A percentile compares a stretch with the other conserved stretches of the same genome.
phyloP scores from a whole-genome alignment of 768 basidiomycete species.

The Lactifluus volemus region DNA sequence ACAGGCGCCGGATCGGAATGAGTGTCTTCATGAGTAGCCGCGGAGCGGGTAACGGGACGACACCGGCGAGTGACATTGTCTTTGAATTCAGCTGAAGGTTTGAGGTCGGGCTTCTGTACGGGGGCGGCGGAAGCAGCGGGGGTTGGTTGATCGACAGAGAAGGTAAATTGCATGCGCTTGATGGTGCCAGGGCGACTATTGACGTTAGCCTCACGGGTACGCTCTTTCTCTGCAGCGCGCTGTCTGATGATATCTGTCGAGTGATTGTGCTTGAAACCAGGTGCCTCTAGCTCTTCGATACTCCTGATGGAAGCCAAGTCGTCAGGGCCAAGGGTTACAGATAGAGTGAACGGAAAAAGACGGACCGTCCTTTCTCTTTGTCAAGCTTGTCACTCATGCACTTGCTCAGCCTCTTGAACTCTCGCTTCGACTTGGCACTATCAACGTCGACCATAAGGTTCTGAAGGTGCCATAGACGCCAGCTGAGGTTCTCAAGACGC shows the following conservation, averaged over 20 bases:
- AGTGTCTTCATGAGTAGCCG: constrained; percentile 28
- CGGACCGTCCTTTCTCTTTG: constrained; percentile 86
- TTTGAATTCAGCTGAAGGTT: constrained; percentile 57
- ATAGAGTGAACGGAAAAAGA: constrained; percentile 18
- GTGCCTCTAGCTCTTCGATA: constrained; percentile 79
- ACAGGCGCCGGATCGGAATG: not conserved
- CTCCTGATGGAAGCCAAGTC: constrained; percentile 51
- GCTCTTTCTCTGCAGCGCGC: constrained; percentile 76
- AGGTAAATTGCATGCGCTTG: constrained; percentile 87
- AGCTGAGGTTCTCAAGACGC: constrained; percentile 84
- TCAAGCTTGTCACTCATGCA: constrained; percentile 88
- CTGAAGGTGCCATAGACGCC: constrained; percentile 90
- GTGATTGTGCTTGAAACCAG: constrained; percentile 72
- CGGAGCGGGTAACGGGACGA: constrained; percentile 32
- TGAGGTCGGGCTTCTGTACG: constrained; percentile 57
- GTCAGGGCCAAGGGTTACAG: constrained; percentile 15
- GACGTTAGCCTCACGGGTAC: constrained; percentile 55
- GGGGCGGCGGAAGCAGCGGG: constrained; percentile 37
- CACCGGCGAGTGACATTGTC: constrained; percentile 35
- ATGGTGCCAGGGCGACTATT: constrained; percentile 62
- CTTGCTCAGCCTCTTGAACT: constrained; percentile 85
- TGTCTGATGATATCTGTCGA: constrained; percentile 73
- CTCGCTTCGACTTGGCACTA: constrained; percentile 80
- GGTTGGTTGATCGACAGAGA: constrained; percentile 67
- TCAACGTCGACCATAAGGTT: constrained; percentile 87